A percentile compares a stretch with the other conserved stretches of the same genome.
Evolutionary conservation across 2,329 filamentous ascomycete species (phyloP).

Genomic region (Aureobasidium uvarum): DNA sequence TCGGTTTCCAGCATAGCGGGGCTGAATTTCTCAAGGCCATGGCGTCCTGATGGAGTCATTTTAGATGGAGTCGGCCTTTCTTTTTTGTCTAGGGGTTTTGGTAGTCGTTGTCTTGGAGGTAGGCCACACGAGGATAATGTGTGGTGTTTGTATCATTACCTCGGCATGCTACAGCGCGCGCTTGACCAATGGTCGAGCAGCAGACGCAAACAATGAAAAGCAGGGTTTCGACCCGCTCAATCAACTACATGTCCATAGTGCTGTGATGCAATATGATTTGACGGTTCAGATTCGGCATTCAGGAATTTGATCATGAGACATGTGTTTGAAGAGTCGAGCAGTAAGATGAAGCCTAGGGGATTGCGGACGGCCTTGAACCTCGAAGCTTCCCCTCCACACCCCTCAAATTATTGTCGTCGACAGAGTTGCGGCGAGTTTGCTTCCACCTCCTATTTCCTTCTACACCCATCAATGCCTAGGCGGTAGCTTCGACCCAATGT

Average conservation of each 20-base stretch:
- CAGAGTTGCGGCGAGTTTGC: not conserved
- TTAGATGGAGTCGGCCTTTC: not conserved
- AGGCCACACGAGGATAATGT: conserved; percentile 18
- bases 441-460: not conserved
- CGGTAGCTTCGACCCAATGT: conserved; percentile 23
- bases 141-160: conserved; percentile 28
- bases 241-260: not conserved
- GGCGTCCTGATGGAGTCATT: not conserved
- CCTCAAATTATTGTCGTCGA: conserved; percentile 18
- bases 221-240: conserved; percentile 1
- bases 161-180: conserved; percentile 20
- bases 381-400: conserved; percentile 17
- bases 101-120: conserved; percentile 1
- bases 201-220: conserved; percentile 22
- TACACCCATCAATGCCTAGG: conserved; percentile 22
- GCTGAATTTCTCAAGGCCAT: conserved; percentile 20
- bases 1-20: conserved; percentile 20
- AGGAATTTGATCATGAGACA: not conserved
- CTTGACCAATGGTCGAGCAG: conserved; percentile 23
- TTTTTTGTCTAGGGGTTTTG: conserved; percentile 10
- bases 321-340: conserved; percentile 3
- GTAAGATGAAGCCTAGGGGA: conserved; percentile 3
- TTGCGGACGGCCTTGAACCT: not conserved
- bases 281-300: not conserved
- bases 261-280: not conserved